Conservation (phyloP, 331 rosid species). For the Saraca asoca region DNA sequence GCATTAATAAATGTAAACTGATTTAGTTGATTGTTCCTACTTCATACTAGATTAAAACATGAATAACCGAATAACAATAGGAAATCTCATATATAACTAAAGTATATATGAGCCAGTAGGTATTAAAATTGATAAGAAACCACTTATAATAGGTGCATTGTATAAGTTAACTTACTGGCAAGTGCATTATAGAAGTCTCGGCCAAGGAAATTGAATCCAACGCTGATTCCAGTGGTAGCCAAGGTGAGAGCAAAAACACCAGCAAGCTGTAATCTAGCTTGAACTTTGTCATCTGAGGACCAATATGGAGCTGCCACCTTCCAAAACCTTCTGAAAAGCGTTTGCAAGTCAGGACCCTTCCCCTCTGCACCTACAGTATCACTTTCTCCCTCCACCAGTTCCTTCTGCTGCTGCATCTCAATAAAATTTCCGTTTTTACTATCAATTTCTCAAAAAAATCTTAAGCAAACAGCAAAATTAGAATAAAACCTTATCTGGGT, state of each 20-base stretch:
- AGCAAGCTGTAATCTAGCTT: constrained; percentile 76
- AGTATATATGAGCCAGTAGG: constrained; percentile 14
- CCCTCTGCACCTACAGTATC: constrained; percentile 39
- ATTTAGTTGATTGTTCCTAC: constrained; percentile 35
- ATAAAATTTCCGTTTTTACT: constrained; percentile 31
- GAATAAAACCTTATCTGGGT: constrained; percentile 47
- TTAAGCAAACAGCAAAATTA: constrained; percentile 3
- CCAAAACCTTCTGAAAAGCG: constrained; percentile 72
- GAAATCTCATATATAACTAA: constrained; percentile 17
- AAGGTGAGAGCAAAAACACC: constrained; percentile 84
- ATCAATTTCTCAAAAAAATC: not conserved
- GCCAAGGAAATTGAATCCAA: constrained; percentile 88
- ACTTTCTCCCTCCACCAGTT: constrained; percentile 9
- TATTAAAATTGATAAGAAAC: not conserved
- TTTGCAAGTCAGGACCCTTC: constrained; percentile 55
- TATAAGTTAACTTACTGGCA: constrained; percentile 62
- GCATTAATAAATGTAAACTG: constrained; percentile 39
- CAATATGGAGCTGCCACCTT: constrained; percentile 96
- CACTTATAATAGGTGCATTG: not conserved
- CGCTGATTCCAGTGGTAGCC: constrained; percentile 89
- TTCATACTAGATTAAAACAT: constrained; percentile 18
- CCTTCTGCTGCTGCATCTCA: constrained; percentile 31
- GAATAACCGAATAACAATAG: constrained; percentile 15
- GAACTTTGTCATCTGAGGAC: constrained; percentile 71
- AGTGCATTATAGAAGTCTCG: constrained; percentile 94